These are phyloP conservation scores for Heliosperma pusillum DNA, from an alignment of 148 eudicot genomes.

Conservation along the genomic window DNA sequence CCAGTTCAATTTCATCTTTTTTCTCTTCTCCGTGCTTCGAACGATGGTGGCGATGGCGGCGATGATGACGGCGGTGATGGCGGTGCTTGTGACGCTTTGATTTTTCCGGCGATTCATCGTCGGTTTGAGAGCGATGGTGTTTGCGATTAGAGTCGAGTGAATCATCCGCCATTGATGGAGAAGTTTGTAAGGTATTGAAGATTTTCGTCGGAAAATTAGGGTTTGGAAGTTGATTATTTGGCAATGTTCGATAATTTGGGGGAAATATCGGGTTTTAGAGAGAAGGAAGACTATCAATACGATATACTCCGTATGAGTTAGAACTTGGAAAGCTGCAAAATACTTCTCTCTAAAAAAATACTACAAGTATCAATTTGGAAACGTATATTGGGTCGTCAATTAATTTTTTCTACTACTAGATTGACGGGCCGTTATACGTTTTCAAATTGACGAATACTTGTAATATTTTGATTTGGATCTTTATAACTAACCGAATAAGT, in stretches of 20 bases:
- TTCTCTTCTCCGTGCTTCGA: conserved; percentile 32
- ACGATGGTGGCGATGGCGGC: conserved; percentile 39
- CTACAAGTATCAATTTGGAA: too few relatives aligned
- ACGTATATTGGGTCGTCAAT: too few relatives aligned
- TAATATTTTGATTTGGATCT: too few relatives aligned
- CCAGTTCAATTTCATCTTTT: conserved; percentile 20
- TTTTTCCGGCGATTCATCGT: conserved; percentile 47
- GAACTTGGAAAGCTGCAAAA: too few relatives aligned
- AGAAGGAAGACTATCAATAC: not conserved
- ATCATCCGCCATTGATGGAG: conserved; percentile 35
- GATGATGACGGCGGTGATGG: conserved; percentile 49
- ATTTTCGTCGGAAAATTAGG: conserved; percentile 17
- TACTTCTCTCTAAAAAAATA: too few relatives aligned
- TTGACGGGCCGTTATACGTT: too few relatives aligned
- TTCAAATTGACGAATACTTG: too few relatives aligned
- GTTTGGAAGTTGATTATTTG: conserved; percentile 11
- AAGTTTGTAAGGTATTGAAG: conserved; percentile 11
- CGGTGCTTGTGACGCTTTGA: conserved; percentile 82
- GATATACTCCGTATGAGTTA: too few relatives aligned
- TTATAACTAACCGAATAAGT: too few relatives aligned
- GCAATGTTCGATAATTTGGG: not conserved
- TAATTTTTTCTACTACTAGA: too few relatives aligned
- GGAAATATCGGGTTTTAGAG: not conserved
- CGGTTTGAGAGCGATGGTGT: conserved; percentile 51
- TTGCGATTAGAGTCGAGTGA: conserved; percentile 58